phyloP scores from a whole-genome alignment of 1,284 basidiomycete genomes.

The Cryptococcus sp. region DNA sequence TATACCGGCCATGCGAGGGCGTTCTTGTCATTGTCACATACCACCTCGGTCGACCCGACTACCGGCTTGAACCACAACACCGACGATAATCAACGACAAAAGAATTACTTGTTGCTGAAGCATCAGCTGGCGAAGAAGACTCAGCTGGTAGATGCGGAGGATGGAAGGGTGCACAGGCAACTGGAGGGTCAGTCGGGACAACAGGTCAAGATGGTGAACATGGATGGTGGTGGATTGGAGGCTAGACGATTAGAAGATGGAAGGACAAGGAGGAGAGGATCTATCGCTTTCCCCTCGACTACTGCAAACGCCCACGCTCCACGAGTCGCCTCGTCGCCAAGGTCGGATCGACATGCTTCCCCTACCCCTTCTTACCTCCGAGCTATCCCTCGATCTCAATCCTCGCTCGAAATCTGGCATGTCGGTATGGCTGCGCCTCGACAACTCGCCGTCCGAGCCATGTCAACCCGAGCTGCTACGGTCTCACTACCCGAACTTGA shows the following conservation, averaged over 20 bases:
- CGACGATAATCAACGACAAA: slow-evolving; percentile 18
- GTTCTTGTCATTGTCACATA: slow-evolving; percentile 36
- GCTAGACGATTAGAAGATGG: slow-evolving; percentile 1
- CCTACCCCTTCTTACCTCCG: slow-evolving; percentile 1
- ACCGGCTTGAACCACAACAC: slow-evolving; percentile 12
- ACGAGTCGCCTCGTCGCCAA: not conserved
- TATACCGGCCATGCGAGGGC: slow-evolving; percentile 44
- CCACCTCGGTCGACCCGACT: slow-evolving; percentile 24
- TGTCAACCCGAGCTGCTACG: slow-evolving; percentile 19
- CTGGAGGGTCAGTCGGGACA: slow-evolving; percentile 3
- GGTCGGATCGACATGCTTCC: no score
- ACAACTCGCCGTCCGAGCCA: slow-evolving; percentile 18
- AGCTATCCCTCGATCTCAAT: slow-evolving; percentile 13
- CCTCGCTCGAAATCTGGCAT: slow-evolving; percentile 20
- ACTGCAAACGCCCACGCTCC: not conserved
- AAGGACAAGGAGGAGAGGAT: slow-evolving; percentile 13
- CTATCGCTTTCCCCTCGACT: slow-evolving; percentile 15
- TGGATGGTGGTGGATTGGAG: not conserved
- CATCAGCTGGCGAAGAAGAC: slow-evolving; percentile 14
- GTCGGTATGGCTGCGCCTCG: slow-evolving; percentile 19
- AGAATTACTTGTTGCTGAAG: slow-evolving; percentile 9
- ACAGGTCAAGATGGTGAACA: slow-evolving; percentile 3
- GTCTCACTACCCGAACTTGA: slow-evolving; percentile 1
- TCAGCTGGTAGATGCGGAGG: slow-evolving; percentile 12
- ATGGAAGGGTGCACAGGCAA: slow-evolving; percentile 13